Percentiles rank a stretch among this genome's conserved stretches.
These are phyloP conservation scores for Cladosporium sp. DNA, from an alignment of 2,329 filamentous ascomycete species.

Conservation along the genomic window DNA sequence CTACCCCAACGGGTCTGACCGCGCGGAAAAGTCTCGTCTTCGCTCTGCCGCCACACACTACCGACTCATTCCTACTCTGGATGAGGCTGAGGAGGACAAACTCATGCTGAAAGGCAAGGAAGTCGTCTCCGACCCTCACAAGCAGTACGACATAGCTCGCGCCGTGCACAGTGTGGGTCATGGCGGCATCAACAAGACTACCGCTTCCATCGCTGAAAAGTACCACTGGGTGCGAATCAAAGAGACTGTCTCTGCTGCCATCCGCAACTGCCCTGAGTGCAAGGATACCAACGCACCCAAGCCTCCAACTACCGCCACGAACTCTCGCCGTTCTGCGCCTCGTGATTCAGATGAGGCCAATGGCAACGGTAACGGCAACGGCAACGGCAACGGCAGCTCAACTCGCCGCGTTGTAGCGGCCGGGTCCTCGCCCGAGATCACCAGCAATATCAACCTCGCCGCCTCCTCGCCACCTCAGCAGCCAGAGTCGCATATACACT, in stretches of 20 bases:
- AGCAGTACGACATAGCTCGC: conserved; percentile 86
- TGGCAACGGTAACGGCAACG: conserved; percentile 12
- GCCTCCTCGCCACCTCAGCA: conserved; percentile 20
- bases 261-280: conserved; percentile 86
- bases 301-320: neutral
- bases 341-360: conserved; percentile 6
- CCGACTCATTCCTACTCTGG: conserved; percentile 64
- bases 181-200: conserved; percentile 97
- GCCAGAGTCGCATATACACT: conserved; percentile 32
- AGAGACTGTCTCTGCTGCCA: conserved; percentile 92
- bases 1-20: conserved; percentile 89
- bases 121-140: conserved; percentile 84
- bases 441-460: conserved; percentile 8
- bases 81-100: conserved; percentile 62
- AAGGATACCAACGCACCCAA: conserved; percentile 67
- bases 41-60: conserved; percentile 94
- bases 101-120: conserved; percentile 98
- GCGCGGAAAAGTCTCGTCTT: conserved; percentile 91
- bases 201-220: conserved; percentile 85
- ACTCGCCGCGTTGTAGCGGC: conserved; percentile 14
- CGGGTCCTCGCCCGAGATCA: conserved; percentile 5
- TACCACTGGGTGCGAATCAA: conserved; percentile 99
- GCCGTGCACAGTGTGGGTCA: conserved; percentile 74
- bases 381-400: conserved; percentile 11
- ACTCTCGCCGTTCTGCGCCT: conserved; percentile 5